Evolutionary conservation across 345 rosid species (phyloP).

Genomic region (Kernera saxatilis): DNA sequence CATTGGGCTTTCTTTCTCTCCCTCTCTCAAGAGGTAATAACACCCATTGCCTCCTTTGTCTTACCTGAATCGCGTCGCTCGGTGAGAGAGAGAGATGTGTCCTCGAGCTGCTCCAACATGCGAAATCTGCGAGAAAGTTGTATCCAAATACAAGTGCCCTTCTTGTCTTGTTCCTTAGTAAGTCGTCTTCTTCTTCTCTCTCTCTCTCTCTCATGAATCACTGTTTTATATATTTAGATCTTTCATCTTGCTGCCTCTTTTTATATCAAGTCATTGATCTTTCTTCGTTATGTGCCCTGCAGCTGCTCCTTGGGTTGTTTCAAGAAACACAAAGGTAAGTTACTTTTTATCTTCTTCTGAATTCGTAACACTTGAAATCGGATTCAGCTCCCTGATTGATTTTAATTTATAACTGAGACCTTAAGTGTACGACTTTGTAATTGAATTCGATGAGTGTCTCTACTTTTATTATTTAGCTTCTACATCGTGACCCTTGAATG

Average conservation of each 20-base stretch:
- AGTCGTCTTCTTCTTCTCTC: conserved; percentile 19
- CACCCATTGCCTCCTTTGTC: not conserved
- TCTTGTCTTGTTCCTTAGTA: conserved; percentile 72
- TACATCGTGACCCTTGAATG: not conserved
- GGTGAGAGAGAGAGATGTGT: conserved; percentile 18
- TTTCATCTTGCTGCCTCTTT: not conserved
- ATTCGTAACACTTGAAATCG: not conserved
- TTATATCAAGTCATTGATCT: not conserved
- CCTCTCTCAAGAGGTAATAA: not conserved
- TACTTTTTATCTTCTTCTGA: not conserved
- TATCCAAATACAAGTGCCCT: conserved; percentile 78
- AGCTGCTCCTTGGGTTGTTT: conserved; percentile 66
- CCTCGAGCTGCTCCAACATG: conserved; percentile 38
- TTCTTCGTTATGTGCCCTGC: conserved; percentile 15
- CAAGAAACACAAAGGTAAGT: conserved; percentile 45
- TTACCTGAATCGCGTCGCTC: not conserved
- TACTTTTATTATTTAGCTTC: not conserved
- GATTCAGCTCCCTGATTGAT: not conserved
- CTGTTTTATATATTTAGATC: no score
- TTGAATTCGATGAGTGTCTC: not conserved
- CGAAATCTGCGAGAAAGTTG: conserved; percentile 52
- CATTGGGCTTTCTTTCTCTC: conserved; percentile 6
- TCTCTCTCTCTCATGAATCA: not conserved
- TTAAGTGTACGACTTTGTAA: not conserved
- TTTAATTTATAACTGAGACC: not conserved